Evolutionary conservation across 2,329 filamentous ascomycete genomes (phyloP), one percentile per base, ranked within the genome.

Genomic region (Setomelanomma holmii): DNA sequence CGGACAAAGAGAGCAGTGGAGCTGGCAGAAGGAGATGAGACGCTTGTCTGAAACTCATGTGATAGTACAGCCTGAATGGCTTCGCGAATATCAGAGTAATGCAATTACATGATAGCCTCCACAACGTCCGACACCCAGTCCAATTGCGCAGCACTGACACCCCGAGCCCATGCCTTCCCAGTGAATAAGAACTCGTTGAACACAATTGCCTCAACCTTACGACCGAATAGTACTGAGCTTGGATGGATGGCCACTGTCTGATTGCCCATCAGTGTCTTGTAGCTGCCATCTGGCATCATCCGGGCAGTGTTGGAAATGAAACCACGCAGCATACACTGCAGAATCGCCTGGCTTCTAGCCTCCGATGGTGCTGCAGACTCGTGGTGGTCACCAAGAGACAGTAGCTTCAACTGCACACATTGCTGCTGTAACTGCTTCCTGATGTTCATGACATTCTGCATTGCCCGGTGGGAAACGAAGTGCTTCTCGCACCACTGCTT

Each of bases 131-230:
- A 81, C 20, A 88, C 76, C 86, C 86, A 88, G 56, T 82, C 78
- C 76, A 86, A 75, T 73, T 86, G 82, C 45, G 88, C 82, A 1
- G 82, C 83, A 69, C 84, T 86, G 6, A 87, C 85, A 3, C 83
- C 81, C 42, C 84, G 77, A 12, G 84, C 86, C 75, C 86, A 88
- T 47, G 83, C 83, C 59, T 83, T 83, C 38, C 82, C 86, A 17
- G 86, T 88, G 64, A 84, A 88, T 2, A 88, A 84, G 68, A 85
- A 87, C 68, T 88, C 85, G 53, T 83, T 85, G 63, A 86, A 88
- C 68, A 88, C 77, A 46, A 88, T 85, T 2, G 83, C 85, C 70
- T 86, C 84, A 1, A 85, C 77, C 63, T 81, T 81, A 17, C 68
- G 58, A 16, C 84, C 83, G 63, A 84, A 85, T 5, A 87, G 68